These are phyloP conservation scores for Parathielavia appendiculata DNA, from an alignment of 495 filamentous ascomycete species.

Conservation along the genomic window DNA sequence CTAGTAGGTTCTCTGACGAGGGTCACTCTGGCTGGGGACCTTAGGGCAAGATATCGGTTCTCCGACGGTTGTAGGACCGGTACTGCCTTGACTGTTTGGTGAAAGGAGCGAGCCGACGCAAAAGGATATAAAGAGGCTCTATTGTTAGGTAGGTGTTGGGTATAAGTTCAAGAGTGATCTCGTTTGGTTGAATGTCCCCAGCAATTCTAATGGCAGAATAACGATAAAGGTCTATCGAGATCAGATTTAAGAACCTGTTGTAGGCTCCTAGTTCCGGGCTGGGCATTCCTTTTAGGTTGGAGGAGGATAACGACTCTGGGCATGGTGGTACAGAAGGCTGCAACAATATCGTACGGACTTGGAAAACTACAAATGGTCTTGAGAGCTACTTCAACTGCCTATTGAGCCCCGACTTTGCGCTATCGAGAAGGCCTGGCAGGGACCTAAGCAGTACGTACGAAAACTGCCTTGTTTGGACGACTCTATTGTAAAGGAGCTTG, in stretches of 20 bases:
- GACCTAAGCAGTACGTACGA: not conserved
- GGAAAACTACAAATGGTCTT: not conserved
- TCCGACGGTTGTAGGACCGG: not conserved
- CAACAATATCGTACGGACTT: not conserved
- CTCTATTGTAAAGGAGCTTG: not conserved
- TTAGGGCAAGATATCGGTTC: not conserved
- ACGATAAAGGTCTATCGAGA: not conserved
- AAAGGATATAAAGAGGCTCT: not conserved
- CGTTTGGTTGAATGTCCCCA: not conserved
- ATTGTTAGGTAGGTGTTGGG: not conserved
- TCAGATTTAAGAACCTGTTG: not conserved
- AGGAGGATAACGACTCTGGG: not conserved
- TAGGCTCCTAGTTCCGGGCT: not conserved
- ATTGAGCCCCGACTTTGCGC: not conserved
- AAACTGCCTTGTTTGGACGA: conserved; percentile 1
- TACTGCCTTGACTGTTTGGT: not conserved
- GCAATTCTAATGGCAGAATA: not conserved
- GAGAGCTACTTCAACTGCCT: not conserved
- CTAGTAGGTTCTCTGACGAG: not conserved
- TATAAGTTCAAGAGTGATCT: not conserved
- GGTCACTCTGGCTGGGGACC: not conserved
- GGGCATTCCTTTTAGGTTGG: not conserved
- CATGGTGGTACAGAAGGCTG: not conserved
- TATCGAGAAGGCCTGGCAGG: not conserved
- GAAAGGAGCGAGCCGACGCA: not conserved